Base-by-base conservation (phyloP, 352 stramenopile genomes). In the Pythium volutum region DNA sequence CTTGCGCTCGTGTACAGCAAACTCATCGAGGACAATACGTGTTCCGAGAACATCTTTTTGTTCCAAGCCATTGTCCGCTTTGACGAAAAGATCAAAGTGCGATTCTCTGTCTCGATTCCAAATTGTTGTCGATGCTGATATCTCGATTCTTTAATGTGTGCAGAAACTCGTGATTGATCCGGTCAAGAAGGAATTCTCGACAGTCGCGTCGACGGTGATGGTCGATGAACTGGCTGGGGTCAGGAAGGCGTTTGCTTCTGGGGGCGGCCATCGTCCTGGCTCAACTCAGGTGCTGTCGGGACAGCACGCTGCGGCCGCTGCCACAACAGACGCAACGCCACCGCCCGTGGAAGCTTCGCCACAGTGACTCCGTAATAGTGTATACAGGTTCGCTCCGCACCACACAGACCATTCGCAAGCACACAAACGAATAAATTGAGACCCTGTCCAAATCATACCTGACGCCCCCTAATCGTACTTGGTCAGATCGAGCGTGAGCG, bases 131-230 rank as follows among this genome's bases (percentile, higher is more conserved):
- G 18, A 43, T 39, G 18, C 48, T 52, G 25, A 38, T 26, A 39
- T 25, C 6, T 20, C 3, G 5, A n/a, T 23, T 34, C 29, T 54
- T 43, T 14, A n/a, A 16, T 59, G 9, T 25, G n/a, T 45, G 7
- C 62, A 92, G 83, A 95, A 95, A 90, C 70, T 91, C 23, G 76
- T 95, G 48, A 84, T 95, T 26, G 83, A 93, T 29, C 79, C 81
- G 3, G 71, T 91, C 11, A 90, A 89, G 59, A 93, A 93, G 50
- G 83, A 95, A 36, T 90, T 92, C 52, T 82, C 78, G 5, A 71
- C 68, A 0, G 75, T 91, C 29, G 81, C 85, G 1, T 59, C 70
- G 23, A 71, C 74, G 29, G 72, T 90, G 10, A 68, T 94, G 31
- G 62, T 70, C 0, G 75, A 89, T 15, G 82, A 94, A 52, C 77